Percentiles rank a stretch among this genome's conserved stretches.
Evolutionary conservation across 805 yeast genomes (phyloP).

Genomic region (Saccharomycopsis microspora): DNA sequence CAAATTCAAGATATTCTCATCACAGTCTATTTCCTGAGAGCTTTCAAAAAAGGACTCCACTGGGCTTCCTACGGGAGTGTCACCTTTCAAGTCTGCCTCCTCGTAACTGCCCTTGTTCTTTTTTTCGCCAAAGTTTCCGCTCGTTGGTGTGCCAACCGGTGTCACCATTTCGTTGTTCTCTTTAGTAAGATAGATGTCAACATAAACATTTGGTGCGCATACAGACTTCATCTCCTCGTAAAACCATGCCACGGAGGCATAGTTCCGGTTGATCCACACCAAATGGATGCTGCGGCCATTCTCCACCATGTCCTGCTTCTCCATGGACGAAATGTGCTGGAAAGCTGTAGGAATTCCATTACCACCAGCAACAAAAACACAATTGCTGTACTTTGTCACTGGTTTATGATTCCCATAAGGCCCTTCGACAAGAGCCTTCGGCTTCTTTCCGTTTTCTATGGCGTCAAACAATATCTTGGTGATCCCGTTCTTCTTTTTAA

Average conservation of each 20-base stretch:
- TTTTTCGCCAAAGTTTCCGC: neutral
- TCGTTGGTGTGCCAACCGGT: neutral
- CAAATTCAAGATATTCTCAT: neutral
- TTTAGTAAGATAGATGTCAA: neutral
- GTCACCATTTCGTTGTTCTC: neutral
- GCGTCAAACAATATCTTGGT: constrained; percentile 32
- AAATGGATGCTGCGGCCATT: constrained; percentile 28
- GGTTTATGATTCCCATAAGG: constrained; percentile 45
- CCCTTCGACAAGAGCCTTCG: constrained; percentile 43
- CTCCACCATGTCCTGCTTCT: constrained; percentile 10
- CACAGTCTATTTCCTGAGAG: neutral
- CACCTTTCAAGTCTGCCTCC: neutral
- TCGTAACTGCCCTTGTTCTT: neutral
- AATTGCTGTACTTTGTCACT: constrained; percentile 26
- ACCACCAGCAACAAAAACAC: constrained; percentile 37
- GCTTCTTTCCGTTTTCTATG: constrained; percentile 21
- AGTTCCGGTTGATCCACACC: constrained; percentile 52
- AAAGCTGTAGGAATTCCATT: constrained; percentile 42
- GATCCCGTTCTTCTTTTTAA: constrained; percentile 47
- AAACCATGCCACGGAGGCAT: constrained; percentile 39
- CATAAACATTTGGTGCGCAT: neutral
- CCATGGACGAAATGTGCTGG: constrained; percentile 26
- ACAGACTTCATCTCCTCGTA: constrained; percentile 25
- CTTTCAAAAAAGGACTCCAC: neutral
- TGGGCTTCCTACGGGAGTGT: neutral